A percentile compares a stretch with the other conserved stretches of the same genome.
Evolutionary conservation across 805 yeast species (phyloP).

Genomic region (Priceomyces fermenticarens): DNA sequence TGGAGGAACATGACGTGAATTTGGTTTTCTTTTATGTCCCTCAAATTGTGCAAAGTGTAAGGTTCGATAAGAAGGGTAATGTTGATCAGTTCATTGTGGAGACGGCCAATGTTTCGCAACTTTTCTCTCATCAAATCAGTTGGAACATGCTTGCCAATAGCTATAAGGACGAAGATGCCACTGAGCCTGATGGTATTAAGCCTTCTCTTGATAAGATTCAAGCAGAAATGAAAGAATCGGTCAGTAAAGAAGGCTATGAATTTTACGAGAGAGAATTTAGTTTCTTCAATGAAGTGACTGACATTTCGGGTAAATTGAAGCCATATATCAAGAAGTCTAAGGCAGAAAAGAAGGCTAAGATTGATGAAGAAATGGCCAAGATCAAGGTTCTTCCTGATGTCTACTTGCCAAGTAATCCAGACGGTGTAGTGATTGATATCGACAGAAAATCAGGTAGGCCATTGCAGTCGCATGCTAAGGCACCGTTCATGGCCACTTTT

Average conservation of each 20-base stretch:
- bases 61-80: slow-evolving; percentile 80
- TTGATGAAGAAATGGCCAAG: slow-evolving; percentile 89
- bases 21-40: slow-evolving; percentile 96
- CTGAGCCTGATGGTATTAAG: slow-evolving; percentile 75
- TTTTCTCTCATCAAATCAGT: slow-evolving; percentile 95
- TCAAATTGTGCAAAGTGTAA: slow-evolving; percentile 88
- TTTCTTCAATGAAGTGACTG: slow-evolving; percentile 88
- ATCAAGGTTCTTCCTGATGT: slow-evolving; percentile 51
- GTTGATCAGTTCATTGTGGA: slow-evolving; percentile 87
- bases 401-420: slow-evolving; percentile 94
- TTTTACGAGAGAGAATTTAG: slow-evolving; percentile 82
- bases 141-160: slow-evolving; percentile 97
- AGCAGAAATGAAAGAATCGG: slow-evolving; percentile 56
- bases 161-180: slow-evolving; percentile 84
- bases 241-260: slow-evolving; percentile 55
- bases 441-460: slow-evolving; percentile 92
- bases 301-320: slow-evolving; percentile 90
- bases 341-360: slow-evolving; percentile 93
- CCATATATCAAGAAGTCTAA: slow-evolving; percentile 92
- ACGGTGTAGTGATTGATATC: slow-evolving; percentile 89
- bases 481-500: slow-evolving; percentile 97
- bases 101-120: slow-evolving; percentile 84
- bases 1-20: slow-evolving; percentile 84
- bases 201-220: slow-evolving; percentile 78
- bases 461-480: slow-evolving; percentile 96